A percentile compares a stretch with the other conserved stretches of the same genome.
Conservation (phyloP, 306 rosid species). For the Senna tora region DNA sequence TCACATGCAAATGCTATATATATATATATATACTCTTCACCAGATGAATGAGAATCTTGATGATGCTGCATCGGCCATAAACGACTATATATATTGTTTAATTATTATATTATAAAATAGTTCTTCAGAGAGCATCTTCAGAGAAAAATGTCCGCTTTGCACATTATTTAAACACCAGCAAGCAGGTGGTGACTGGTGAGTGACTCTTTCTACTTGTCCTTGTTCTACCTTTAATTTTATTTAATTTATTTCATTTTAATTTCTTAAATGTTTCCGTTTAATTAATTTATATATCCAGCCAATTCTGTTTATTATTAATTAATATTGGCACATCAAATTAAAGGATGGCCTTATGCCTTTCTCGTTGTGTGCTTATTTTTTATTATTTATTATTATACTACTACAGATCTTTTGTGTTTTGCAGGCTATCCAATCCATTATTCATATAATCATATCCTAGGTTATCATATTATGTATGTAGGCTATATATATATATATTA, state of each 20-base stretch:
- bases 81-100: conserved; percentile 49
- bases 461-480: conserved; percentile 31
- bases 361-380: not conserved
- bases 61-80: conserved; percentile 99
- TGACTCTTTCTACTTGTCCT: conserved; percentile 39
- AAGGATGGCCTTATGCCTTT: conserved; percentile 30
- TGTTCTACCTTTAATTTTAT: conserved; percentile 33
- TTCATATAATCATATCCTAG: conserved; percentile 9
- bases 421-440: conserved; percentile 2
- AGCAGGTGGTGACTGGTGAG: too few relatives aligned
- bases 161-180: conserved; percentile 7
- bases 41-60: conserved; percentile 86
- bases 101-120: not conserved
- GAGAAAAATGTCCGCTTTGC: conserved; percentile 25
- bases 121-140: conserved; percentile 10
- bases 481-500: conserved; percentile 24
- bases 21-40: too few relatives aligned
- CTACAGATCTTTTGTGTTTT: conserved; percentile 24
- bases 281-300: not conserved
- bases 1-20: conserved; percentile 78
- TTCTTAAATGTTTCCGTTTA: conserved; percentile 4
- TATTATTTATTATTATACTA: not conserved
- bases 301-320: not conserved
- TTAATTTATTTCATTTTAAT: not conserved
- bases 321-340: not conserved